Percentiles rank a stretch among this genome's conserved stretches.
These are phyloP conservation scores for Pisolithus microcarpus DNA, from an alignment of 768 basidiomycete species.

Conservation along the genomic window DNA sequence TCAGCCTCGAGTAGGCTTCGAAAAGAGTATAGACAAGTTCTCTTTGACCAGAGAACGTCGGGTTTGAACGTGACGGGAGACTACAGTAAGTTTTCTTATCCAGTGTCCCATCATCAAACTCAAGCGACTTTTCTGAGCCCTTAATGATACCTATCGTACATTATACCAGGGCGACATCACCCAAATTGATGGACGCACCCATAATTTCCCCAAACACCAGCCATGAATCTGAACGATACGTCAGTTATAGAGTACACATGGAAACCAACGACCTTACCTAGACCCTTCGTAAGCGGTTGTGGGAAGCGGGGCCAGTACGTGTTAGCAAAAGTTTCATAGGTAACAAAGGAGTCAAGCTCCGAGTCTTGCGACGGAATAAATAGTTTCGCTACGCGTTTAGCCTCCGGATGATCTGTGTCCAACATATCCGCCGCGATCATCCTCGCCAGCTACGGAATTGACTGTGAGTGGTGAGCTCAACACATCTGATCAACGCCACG, in stretches of 20 bases:
- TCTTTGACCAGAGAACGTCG: slow-evolving; percentile 47
- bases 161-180: neutral
- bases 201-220: slow-evolving; percentile 61
- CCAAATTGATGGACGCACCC: slow-evolving; percentile 32
- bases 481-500: neutral
- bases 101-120: slow-evolving; percentile 31
- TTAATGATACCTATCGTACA: slow-evolving; percentile 46
- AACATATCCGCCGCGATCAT: slow-evolving; percentile 23
- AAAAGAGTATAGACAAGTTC: slow-evolving; percentile 48
- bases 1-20: slow-evolving; percentile 41
- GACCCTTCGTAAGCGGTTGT: slow-evolving; percentile 40
- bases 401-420: slow-evolving; percentile 2
- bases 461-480: neutral
- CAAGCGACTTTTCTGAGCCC: slow-evolving; percentile 53
- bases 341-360: slow-evolving; percentile 27
- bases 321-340: slow-evolving; percentile 41
- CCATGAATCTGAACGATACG: slow-evolving; percentile 40
- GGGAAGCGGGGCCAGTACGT: slow-evolving; percentile 58
- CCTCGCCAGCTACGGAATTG: slow-evolving; percentile 12
- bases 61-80: slow-evolving; percentile 46
- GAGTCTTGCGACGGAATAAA: slow-evolving; percentile 13
- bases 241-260: neutral
- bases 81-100: slow-evolving; percentile 37
- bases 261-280: slow-evolving; percentile 33
- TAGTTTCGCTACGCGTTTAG: slow-evolving; percentile 2